Percentiles rank a stretch among this genome's conserved stretches.
These are phyloP conservation scores for Psilocybe mexicana DNA, from an alignment of 1,284 basidiomycete species.

Conservation along the genomic window DNA sequence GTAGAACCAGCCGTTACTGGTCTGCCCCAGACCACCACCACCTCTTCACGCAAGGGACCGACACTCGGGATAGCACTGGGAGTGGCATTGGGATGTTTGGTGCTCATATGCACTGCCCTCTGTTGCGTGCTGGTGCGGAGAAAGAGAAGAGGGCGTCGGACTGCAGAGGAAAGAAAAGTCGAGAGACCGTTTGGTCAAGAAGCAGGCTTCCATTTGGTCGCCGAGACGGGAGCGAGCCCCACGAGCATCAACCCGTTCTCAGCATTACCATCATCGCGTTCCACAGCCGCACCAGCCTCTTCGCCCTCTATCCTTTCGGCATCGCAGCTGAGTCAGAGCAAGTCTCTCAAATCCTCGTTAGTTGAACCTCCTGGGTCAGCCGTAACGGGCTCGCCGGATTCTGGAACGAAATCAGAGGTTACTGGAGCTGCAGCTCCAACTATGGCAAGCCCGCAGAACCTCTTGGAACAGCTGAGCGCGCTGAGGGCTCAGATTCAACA, in stretches of 20 bases:
- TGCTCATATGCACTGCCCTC: neutral
- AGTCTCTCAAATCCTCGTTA: neutral
- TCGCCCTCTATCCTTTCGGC: neutral
- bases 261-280: neutral
- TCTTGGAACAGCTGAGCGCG: constrained; percentile 1
- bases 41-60: neutral
- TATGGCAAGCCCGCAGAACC: neutral
- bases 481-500: constrained; percentile 6
- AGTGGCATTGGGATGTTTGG: neutral
- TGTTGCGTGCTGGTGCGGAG: neutral
- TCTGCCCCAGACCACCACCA: too few species aligned
- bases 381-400: neutral
- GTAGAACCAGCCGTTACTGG: too few species aligned
- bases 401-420: neutral
- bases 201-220: neutral
- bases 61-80: neutral
- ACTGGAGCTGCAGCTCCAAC: neutral
- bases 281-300: neutral
- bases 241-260: constrained; percentile 2
- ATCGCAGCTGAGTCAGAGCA: neutral
- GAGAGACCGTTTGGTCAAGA: constrained; percentile 5
- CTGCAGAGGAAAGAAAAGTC: neutral
- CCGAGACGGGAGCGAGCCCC: neutral
- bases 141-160: neutral
- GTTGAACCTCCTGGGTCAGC: neutral